Evolutionary conservation across 441 rosid species (phyloP).

Genomic region (Flueggea neowawraea): DNA sequence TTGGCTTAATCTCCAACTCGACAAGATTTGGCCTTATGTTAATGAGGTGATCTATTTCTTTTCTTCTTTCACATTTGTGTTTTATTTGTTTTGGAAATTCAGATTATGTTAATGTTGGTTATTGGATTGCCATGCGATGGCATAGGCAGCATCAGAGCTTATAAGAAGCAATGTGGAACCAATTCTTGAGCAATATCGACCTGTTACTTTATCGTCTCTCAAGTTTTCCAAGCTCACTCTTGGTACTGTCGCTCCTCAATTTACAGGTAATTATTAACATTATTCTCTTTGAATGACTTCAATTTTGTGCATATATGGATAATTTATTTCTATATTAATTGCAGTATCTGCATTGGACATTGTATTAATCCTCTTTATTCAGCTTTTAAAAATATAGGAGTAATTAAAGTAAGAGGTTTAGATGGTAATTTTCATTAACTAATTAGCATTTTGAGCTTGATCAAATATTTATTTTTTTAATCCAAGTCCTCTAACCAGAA

Average conservation of each 20-base stretch:
- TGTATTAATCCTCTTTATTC: too few species aligned
- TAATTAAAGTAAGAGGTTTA: too few species aligned
- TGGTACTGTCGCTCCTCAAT: slow-evolving; percentile 98
- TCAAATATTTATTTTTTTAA: too few species aligned
- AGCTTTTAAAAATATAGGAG: too few species aligned
- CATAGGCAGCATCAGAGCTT: slow-evolving; percentile 92
- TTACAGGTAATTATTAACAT: slow-evolving; percentile 56
- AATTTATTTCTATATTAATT: too few species aligned
- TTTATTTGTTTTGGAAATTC: neutral
- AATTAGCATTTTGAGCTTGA: too few species aligned
- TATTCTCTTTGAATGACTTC: too few species aligned
- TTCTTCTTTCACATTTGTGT: neutral
- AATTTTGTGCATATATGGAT: too few species aligned
- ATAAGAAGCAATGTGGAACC: slow-evolving; percentile 90
- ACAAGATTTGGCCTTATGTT: slow-evolving; percentile 89
- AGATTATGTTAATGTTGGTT: too few species aligned
- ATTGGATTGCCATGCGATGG: neutral
- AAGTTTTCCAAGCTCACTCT: slow-evolving; percentile 91
- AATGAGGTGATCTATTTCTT: slow-evolving; percentile 43
- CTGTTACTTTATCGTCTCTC: slow-evolving; percentile 65
- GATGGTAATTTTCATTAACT: too few species aligned
- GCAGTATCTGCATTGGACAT: too few species aligned
- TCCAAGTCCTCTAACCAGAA: too few species aligned
- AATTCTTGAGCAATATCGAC: slow-evolving; percentile 81
- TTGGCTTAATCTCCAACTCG: slow-evolving; percentile 82